Evolutionary conservation across 495 filamentous ascomycete genomes (phyloP), one percentile per base, ranked within the genome.

Genomic region (Sphaerosporella brunnea): DNA sequence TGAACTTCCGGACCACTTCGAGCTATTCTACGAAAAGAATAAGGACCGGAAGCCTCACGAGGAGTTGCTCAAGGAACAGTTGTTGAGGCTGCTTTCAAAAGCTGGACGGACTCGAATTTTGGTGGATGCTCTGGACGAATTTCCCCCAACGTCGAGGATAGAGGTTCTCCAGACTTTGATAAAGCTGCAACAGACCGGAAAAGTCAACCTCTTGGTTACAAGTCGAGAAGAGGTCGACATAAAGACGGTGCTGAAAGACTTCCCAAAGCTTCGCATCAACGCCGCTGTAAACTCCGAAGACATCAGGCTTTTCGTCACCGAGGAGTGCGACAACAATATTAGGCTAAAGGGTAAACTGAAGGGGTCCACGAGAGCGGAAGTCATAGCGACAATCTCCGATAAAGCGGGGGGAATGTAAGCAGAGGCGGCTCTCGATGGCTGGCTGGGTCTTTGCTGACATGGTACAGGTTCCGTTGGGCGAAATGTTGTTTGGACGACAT

Each of bases 391-490:
- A 5, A 32, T 32, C 13, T 32, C 28, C 13, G 5, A 5, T 5
- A 5, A 32, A 13, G 28, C 28, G 28, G 28, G 13, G 5, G 28
- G 28, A 5, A 32, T 32, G 28, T 32, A 32, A 5, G 28, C 13
- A n/a, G n/a, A n/a, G n/a, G n/a, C n/a, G n/a, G n/a, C n/a, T n/a
- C n/a, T n/a, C n/a, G n/a, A n/a, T n/a, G n/a, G n/a, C n/a, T n/a
- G n/a, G n/a, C n/a, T n/a, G n/a, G n/a, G n/a, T n/a, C n/a, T n/a
- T n/a, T n/a, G n/a, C n/a, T 32, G 7, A 32, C 28, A 5, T 13
- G 13, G 28, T 32, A 13, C 36, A 66, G 64, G 63, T 68, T 68
- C 51, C 65, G 65, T 3, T 68, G 63, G 65, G 63, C 48, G 3
- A 61, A 61, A 18, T 65, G 62, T 45, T 62, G 63, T 34, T 30